Percentiles rank a stretch among this genome's conserved stretches.
Conservation (phyloP, 495 filamentous ascomycete genomes). For the Pseudoneurospora amorphoporcata region DNA sequence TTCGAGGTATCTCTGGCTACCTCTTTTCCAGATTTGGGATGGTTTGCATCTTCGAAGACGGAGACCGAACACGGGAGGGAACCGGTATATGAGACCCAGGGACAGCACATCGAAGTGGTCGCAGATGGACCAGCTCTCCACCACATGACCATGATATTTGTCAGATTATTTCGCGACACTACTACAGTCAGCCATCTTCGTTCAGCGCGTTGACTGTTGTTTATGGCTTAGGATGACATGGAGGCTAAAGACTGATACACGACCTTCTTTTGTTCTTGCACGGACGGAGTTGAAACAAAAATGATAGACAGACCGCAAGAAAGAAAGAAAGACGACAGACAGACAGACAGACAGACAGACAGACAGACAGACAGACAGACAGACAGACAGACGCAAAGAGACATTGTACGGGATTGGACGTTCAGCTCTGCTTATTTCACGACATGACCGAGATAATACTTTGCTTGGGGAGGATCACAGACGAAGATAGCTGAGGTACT, state of each 20-base stretch:
- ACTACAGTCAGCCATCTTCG: conserved; percentile 6
- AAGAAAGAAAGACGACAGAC: conserved; percentile 7
- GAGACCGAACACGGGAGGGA: neutral
- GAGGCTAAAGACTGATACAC: neutral
- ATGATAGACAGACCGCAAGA: conserved; percentile 10
- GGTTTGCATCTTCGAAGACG: neutral
- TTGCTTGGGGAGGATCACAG: neutral
- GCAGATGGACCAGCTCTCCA: neutral
- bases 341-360: too few species aligned
- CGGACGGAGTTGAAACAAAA: neutral
- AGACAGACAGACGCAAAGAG: neutral
- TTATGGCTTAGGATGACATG: neutral
- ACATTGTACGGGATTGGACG: neutral
- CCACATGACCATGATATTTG: conserved; percentile 21
- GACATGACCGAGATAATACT: neutral
- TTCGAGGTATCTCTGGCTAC: neutral
- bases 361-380: neutral
- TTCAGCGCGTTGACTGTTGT: conserved; percentile 19
- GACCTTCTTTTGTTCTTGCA: conserved; percentile 9
- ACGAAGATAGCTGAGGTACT: neutral
- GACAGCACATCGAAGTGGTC: neutral
- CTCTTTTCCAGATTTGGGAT: neutral
- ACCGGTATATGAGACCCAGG: neutral
- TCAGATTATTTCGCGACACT: conserved; percentile 10
- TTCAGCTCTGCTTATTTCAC: neutral